Percentiles rank a stretch among this genome's conserved stretches.
These are phyloP conservation scores for Ulota crispa DNA, from an alignment of 225 moss, liverwort and hornwort genomes.

Conservation along the genomic window DNA sequence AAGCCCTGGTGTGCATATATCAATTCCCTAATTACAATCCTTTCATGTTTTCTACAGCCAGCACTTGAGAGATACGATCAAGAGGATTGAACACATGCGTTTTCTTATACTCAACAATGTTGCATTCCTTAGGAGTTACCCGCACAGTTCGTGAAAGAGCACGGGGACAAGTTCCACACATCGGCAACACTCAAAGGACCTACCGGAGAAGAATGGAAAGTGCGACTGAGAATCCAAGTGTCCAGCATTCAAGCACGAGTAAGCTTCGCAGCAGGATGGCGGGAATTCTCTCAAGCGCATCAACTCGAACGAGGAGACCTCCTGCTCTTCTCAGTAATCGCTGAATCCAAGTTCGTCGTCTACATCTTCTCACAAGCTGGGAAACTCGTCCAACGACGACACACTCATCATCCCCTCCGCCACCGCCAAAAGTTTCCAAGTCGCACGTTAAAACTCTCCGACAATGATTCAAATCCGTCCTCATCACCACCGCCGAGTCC, in stretches of 20 bases:
- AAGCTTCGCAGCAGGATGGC: conserved; percentile 30
- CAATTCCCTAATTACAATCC: too few species aligned
- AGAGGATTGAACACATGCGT: background rate
- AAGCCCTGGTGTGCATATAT: too few species aligned
- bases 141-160: conserved; percentile 33
- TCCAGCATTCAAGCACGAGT: conserved; percentile 30
- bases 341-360: conserved; percentile 30
- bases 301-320: conserved; percentile 25
- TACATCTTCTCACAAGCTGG: conserved; percentile 24
- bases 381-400: conserved; percentile 9
- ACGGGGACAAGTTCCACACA: conserved; percentile 38
- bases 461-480: background rate
- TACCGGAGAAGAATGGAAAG: conserved; percentile 20
- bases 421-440: conserved; percentile 14
- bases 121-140: conserved; percentile 20
- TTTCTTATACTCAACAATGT: background rate
- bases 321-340: conserved; percentile 29
- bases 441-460: conserved; percentile 8
- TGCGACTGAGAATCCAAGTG: conserved; percentile 17
- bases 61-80: background rate
- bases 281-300: conserved; percentile 21
- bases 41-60: background rate
- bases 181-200: conserved; percentile 29
- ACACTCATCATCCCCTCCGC: background rate
- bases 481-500: background rate